A percentile compares a stretch with the other conserved stretches of the same genome.
Conservation (phyloP, 352 stramenopile species). For the Phytophthora brassicae region DNA sequence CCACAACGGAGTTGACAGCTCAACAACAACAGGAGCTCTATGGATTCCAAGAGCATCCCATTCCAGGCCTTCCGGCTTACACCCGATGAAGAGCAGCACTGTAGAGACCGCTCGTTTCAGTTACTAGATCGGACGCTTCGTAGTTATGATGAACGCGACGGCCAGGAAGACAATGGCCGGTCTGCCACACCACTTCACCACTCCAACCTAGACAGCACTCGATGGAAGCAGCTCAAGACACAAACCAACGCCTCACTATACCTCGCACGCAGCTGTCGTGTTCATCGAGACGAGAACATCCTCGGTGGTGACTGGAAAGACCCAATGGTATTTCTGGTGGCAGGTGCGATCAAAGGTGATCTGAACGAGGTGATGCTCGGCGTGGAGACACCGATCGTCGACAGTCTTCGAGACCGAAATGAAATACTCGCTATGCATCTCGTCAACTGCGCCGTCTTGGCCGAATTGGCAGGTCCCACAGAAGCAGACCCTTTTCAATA, state of each 20-base stretch:
- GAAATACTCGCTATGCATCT: constrained; percentile 25
- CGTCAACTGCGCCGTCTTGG: constrained; percentile 32
- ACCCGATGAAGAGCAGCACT: constrained; percentile 27
- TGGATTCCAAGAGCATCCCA: constrained; percentile 6
- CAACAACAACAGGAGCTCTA: constrained; percentile 1
- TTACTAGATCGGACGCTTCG: constrained; percentile 34
- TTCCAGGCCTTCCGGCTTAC: constrained; percentile 26
- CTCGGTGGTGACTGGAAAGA: constrained; percentile 30
- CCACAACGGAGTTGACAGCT: constrained; percentile 21
- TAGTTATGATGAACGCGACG: constrained; percentile 32
- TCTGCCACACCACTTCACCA: constrained; percentile 14
- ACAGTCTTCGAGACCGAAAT: constrained; percentile 29
- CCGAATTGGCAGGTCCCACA: constrained; percentile 31
- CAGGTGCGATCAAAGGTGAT: constrained; percentile 17
- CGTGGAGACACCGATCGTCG: constrained; percentile 27
- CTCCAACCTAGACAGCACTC: constrained; percentile 25
- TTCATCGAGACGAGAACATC: constrained; percentile 24
- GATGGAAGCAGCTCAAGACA: constrained; percentile 37
- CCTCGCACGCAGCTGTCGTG: constrained; percentile 24
- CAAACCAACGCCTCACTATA: constrained; percentile 32
- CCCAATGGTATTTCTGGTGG: constrained; percentile 29
- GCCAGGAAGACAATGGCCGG: constrained; percentile 15
- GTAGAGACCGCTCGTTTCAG: constrained; percentile 29
- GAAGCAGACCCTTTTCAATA: constrained; percentile 41
- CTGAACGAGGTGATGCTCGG: constrained; percentile 36